Percentiles rank a stretch among this genome's conserved stretches.
phyloP scores from a whole-genome alignment of 352 stramenopile genomes.

The Phytophthora melonis region DNA sequence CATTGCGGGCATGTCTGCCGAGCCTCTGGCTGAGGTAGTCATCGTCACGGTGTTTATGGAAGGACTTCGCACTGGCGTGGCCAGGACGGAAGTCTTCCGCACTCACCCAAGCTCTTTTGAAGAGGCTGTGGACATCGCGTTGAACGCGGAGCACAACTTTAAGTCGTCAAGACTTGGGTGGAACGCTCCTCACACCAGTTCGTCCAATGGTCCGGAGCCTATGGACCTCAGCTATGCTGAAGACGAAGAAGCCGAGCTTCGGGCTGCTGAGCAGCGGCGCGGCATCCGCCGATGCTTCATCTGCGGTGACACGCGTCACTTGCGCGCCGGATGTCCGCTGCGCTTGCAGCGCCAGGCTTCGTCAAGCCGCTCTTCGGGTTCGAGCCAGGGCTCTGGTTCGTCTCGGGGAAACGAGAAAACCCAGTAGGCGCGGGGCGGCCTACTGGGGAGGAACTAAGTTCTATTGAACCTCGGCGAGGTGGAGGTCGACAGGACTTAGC shows the following conservation, averaged over 20 bases:
- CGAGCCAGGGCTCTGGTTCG: background rate
- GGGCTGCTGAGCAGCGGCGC: background rate
- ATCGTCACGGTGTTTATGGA: slow-evolving; percentile 23
- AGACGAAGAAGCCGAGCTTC: slow-evolving; percentile 10
- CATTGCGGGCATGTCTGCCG: slow-evolving; percentile 2
- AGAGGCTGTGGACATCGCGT: background rate
- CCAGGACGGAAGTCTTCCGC: background rate
- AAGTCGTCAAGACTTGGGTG: background rate
- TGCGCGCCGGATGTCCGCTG: background rate
- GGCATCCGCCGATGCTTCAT: background rate
- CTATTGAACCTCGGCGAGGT: background rate
- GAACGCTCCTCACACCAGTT: background rate
- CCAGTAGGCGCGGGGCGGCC: background rate
- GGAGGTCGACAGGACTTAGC: background rate
- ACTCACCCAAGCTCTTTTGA: background rate
- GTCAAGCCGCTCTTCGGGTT: background rate
- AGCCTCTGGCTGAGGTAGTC: slow-evolving; percentile 9
- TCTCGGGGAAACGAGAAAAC: background rate
- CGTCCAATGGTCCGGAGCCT: background rate
- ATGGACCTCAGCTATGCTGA: slow-evolving; percentile 23
- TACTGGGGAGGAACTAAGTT: slow-evolving; percentile 5
- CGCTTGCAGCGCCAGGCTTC: background rate
- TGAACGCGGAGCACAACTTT: background rate
- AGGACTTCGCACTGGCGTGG: background rate
- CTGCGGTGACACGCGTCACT: background rate